A percentile compares a stretch with the other conserved stretches of the same genome.
These are phyloP conservation scores for Claviceps capensis DNA, from an alignment of 2,329 filamentous ascomycete genomes.

Conservation along the genomic window DNA sequence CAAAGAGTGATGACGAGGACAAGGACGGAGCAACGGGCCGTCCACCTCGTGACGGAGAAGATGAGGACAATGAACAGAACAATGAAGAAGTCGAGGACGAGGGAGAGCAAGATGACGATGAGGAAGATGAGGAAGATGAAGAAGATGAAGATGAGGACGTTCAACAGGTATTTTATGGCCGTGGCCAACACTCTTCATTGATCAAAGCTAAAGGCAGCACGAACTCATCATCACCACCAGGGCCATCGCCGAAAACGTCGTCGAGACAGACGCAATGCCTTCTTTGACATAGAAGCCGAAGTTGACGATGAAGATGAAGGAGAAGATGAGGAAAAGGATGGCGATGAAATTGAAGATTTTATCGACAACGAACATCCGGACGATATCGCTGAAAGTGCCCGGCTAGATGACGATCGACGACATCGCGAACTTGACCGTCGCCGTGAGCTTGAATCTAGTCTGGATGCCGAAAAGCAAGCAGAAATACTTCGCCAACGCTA, in stretches of 20 bases:
- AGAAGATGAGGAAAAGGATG: conserved; percentile 80
- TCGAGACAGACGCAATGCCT: conserved; percentile 62
- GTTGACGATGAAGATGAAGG: conserved; percentile 89
- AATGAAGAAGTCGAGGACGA: conserved; percentile 21
- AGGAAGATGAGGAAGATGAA: conserved; percentile 37
- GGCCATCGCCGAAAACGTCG: conserved; percentile 69
- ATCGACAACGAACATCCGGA: conserved; percentile 85
- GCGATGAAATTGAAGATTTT: conserved; percentile 69
- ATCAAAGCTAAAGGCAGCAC: neutral
- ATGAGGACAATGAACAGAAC: conserved; percentile 20
- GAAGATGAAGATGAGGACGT: conserved; percentile 46
- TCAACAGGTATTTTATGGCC: conserved; percentile 35
- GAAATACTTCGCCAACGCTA: conserved; percentile 79
- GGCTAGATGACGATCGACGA: conserved; percentile 75
- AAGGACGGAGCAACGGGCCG: conserved; percentile 23
- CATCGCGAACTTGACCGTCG: conserved; percentile 90
- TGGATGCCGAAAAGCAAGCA: conserved; percentile 90
- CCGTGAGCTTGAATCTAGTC: conserved; percentile 71
- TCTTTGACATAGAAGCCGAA: conserved; percentile 96
- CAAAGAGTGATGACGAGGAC: conserved; percentile 26
- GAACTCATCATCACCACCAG: conserved; percentile 18
- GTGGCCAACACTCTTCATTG: too few species aligned
- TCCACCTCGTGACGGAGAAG: neutral
- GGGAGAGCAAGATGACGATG: conserved; percentile 28
- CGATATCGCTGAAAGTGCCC: conserved; percentile 68